Evolutionary conservation across 2,329 filamentous ascomycete species (phyloP), one percentile per base, ranked within the genome.

Genomic region (Fusarium drepaniforme): DNA sequence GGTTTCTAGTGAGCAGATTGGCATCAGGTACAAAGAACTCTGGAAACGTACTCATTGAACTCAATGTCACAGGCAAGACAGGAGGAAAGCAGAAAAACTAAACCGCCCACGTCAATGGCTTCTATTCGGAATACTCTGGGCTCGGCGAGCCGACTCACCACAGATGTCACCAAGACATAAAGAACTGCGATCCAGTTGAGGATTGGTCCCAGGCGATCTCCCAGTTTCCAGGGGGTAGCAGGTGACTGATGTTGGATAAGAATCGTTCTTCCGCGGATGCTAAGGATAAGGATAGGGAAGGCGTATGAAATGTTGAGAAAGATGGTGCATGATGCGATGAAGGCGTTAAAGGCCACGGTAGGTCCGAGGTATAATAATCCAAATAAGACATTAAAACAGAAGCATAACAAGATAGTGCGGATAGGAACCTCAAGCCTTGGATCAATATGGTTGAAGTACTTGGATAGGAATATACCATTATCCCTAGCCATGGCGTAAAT

Each of bases 401-500:
- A 84, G n/a, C 83, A 80, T 8, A 84, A 70, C 6, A 86, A 25
- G 16, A 88, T 84, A 3, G 84, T 80, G 33, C 81, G 81, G 3
- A 85, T 80, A 2, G 86, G 86, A 12, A 86, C 85, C 58, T 87
- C 79, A 6, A 86, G 83, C 5, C 71, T 76, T 0, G 83, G 81
- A 18, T 81, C 75, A 30, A 86, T 81, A 46, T 83, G 80, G 35
- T 37, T 0, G 80, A 80, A n/a, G 84, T 83, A 64, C 73, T 77
- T 25, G 1, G 1, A 18, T 51, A 44, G 1, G 13, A 15, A 0
- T 9, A 18, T 80, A 9, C 83, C 85, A 46, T 80, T 81, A 64
- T 87, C 87, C 62, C 86, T 82, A 8, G 87, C 87, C 81, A 88
- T 87, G 9, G 85, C 76, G 76, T 81, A 87, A 2, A 85, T 77